Evolutionary conservation across 2,329 filamentous ascomycete genomes (phyloP).

Genomic region (Botrytis byssoidea): DNA sequence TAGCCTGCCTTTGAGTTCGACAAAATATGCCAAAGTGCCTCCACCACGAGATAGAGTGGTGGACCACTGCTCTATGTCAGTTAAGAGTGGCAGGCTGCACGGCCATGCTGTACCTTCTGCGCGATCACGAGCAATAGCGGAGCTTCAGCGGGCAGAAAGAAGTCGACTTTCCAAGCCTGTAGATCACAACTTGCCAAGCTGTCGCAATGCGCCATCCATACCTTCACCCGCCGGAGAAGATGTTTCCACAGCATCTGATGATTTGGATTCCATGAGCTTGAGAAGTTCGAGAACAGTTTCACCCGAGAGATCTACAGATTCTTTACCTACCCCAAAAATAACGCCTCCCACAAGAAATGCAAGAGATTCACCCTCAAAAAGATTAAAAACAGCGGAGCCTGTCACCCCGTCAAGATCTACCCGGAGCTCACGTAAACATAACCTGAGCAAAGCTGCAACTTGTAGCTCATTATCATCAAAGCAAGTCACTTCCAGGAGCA

Average conservation of each 20-base stretch:
- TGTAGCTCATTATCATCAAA: neutral
- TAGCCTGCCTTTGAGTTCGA: neutral
- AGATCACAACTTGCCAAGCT: neutral
- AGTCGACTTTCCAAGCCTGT: neutral
- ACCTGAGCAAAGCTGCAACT: neutral
- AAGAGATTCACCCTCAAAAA: neutral
- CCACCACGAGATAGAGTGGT: neutral
- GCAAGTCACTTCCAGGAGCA: neutral
- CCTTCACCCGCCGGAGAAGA: neutral
- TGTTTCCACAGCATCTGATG: neutral
- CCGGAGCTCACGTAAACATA: neutral
- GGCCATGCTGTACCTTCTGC: constrained; percentile 9
- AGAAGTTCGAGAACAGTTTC: constrained; percentile 10
- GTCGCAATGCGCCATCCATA: neutral
- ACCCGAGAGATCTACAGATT: neutral
- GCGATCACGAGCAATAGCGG: neutral
- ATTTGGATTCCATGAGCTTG: neutral
- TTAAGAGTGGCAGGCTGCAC: neutral
- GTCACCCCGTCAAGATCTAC: neutral
- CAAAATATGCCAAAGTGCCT: neutral
- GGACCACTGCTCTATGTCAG: neutral
- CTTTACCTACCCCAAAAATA: neutral
- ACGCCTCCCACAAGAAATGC: neutral
- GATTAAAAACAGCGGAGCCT: neutral
- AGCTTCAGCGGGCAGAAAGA: neutral